Evolutionary conservation across 2,329 filamentous ascomycete species (phyloP), one percentile per base, ranked within the genome.

Genomic region (Davidsoniella neocaledoniae): DNA sequence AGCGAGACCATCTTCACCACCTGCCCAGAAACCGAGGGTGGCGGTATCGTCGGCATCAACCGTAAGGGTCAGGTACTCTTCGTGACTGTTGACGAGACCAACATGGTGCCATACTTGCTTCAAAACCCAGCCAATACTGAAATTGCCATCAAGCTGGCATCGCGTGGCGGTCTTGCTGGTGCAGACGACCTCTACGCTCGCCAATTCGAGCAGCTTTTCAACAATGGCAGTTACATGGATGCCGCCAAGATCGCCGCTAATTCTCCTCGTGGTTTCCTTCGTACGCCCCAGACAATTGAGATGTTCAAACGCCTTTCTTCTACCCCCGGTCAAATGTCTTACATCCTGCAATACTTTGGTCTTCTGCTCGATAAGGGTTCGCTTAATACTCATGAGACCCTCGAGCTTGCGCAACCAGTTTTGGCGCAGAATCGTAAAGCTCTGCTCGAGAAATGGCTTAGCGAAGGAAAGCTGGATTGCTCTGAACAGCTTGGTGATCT

Each of bases 1-100:
- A 94, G 87, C 71, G 91, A 98, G 63, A 98, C 91, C 23, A 96
- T 98, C 63, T 98, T 98, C 70, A 93, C 90, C 23, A 95, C 88
- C 17, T 83, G 86, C 43, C 70, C 81, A 36, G 91, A 98, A 63
- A 75, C 76, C 49, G 81, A 87, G 19, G 93, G 86, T 16, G 78
- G 82, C 43, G 93, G 93, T 58, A 83, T 98, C 55, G 76, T 98
- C 48, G 87, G 86, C 58, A 90, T 98, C 63, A 98, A 98, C 70
- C 82, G 93, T 61, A 94, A 94, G 71, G 93, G 91, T 55, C 91
- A 98, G 67, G 88, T 96, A 43, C 75, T 98, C 54, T 86, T 88
- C 51, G 91, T 96, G 54, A 88, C 83, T 56, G 82, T 98, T 54
- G 88, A 96, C 62, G 93, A 98, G 65, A 78, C 74, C 60, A 93